Conservation (phyloP, 305 asterid species). For the Solanum aculeatissimum region DNA sequence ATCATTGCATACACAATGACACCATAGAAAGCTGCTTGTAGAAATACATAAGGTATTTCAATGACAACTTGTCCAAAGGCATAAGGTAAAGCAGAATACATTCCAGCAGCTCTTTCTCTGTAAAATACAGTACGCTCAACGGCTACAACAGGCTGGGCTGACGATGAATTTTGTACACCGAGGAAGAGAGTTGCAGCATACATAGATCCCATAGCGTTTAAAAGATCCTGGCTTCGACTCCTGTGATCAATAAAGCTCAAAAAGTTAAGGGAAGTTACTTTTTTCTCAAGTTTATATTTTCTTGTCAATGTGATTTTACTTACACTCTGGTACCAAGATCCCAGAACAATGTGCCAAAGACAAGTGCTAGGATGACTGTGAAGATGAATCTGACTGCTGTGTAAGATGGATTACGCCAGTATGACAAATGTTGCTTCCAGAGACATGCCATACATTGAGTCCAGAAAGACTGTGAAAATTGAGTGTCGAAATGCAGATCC, state of each 20-base stretch:
- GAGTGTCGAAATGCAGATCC: slow-evolving; percentile 26
- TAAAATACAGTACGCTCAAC: slow-evolving; percentile 6
- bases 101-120: slow-evolving; percentile 7
- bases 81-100: slow-evolving; percentile 8
- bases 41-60: slow-evolving; percentile 7
- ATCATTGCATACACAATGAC: slow-evolving; percentile 3
- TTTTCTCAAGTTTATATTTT: background rate
- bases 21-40: slow-evolving; percentile 3
- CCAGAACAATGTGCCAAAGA: slow-evolving; percentile 52
- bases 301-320: background rate
- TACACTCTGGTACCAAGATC: slow-evolving; percentile 47
- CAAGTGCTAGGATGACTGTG: slow-evolving; percentile 33
- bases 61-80: slow-evolving; percentile 1
- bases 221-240: background rate
- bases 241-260: background rate
- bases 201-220: slow-evolving; percentile 7
- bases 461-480: slow-evolving; percentile 39
- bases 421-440: slow-evolving; percentile 56
- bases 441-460: slow-evolving; percentile 44
- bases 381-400: slow-evolving; percentile 44
- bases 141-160: slow-evolving; percentile 4
- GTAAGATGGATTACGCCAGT: slow-evolving; percentile 47
- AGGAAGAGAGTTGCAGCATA: slow-evolving; percentile 8
- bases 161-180: slow-evolving; percentile 1
- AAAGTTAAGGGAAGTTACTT: background rate